phyloP scores from a whole-genome alignment of 2,329 filamentous ascomycete species.

The Aspergillus tubingensis region DNA sequence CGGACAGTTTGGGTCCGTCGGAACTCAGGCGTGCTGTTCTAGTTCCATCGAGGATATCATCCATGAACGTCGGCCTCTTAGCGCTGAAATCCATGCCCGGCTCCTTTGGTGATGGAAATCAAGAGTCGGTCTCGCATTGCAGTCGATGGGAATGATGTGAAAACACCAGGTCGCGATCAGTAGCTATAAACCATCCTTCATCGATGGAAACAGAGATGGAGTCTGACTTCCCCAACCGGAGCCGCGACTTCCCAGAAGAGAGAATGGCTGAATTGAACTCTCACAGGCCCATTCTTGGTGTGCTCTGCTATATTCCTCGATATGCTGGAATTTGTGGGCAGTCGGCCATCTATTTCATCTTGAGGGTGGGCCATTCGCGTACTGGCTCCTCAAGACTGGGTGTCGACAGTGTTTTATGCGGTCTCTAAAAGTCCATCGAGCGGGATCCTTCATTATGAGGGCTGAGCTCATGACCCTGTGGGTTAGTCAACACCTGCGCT shows the following conservation, averaged over 20 bases:
- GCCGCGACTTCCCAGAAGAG: no score
- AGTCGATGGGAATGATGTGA: no score
- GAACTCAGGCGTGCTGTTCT: background rate
- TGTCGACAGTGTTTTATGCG: slow-evolving; percentile 76
- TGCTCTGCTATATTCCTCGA: slow-evolving; percentile 88
- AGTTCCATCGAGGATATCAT: background rate
- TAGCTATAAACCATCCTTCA: no score
- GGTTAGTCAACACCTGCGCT: slow-evolving; percentile 72
- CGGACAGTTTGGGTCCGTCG: background rate
- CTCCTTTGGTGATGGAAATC: no score
- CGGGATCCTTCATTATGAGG: background rate
- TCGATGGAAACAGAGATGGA: no score
- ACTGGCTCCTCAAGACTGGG: no score
- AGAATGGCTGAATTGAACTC: no score
- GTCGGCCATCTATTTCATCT: slow-evolving; percentile 80
- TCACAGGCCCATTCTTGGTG: slow-evolving; percentile 45
- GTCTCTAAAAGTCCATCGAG: slow-evolving; percentile 57
- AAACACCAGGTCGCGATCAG: no score
- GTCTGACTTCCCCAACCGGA: no score
- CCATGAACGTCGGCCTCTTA: background rate
- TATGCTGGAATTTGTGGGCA: slow-evolving; percentile 75
- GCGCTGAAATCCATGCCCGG: background rate
- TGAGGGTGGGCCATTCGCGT: slow-evolving; percentile 66
- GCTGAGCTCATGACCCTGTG: slow-evolving; percentile 3
- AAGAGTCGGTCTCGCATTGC: no score